Percentiles rank a stretch among this genome's conserved stretches.
Conservation (phyloP, 805 yeast genomes). For the Wickerhamiella qilinensis region DNA sequence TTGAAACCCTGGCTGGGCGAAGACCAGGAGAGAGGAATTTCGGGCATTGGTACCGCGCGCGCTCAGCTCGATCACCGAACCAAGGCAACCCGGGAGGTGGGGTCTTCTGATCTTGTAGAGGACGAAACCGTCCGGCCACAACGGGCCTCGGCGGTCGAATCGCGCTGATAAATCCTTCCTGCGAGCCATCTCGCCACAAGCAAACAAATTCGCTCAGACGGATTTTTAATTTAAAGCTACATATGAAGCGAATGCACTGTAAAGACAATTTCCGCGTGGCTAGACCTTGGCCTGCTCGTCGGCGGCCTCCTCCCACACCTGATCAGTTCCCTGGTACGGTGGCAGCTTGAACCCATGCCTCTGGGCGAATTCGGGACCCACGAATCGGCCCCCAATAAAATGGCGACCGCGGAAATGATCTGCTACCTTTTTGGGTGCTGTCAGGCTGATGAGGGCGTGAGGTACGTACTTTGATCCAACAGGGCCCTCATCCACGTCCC, state of each 20-base stretch:
- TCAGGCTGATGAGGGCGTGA: constrained; percentile 55
- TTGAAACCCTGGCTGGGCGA: constrained; percentile 29
- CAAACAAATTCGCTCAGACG: not conserved
- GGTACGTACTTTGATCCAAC: constrained; percentile 34
- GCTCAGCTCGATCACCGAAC: not conserved
- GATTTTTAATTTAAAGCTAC: not conserved
- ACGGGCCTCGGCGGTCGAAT: not conserved
- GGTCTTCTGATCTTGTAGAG: no score
- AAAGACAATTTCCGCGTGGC: no score
- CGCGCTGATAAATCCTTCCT: not conserved
- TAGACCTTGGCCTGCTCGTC: no score
- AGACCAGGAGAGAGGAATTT: constrained; percentile 20
- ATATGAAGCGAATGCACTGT: not conserved
- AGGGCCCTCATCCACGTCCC: constrained; percentile 92
- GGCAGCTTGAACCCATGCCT: constrained; percentile 60
- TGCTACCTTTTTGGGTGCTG: constrained; percentile 91
- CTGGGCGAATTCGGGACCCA: constrained; percentile 46
- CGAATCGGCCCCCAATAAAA: constrained; percentile 83
- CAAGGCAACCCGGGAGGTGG: no score
- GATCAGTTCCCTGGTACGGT: constrained; percentile 40
- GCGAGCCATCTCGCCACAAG: not conserved
- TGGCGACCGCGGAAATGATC: constrained; percentile 38
- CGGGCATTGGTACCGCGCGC: constrained; percentile 22
- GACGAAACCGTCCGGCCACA: not conserved
- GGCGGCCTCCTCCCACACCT: constrained; percentile 30